These are phyloP conservation scores for Lachnellula occidentalis DNA, from an alignment of 2,329 filamentous ascomycete genomes.

Conservation along the genomic window DNA sequence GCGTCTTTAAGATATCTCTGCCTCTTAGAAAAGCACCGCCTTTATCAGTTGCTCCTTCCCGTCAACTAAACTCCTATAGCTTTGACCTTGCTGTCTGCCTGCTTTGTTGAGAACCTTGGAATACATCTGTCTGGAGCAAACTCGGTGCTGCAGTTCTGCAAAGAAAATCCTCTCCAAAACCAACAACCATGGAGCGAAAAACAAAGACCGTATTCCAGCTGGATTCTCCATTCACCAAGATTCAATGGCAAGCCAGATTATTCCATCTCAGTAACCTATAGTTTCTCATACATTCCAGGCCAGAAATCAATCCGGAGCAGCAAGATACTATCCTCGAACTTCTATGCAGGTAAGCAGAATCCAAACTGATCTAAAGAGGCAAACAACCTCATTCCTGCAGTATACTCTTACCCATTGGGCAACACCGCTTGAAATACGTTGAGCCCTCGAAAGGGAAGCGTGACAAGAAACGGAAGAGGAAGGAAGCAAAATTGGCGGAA, in stretches of 20 bases:
- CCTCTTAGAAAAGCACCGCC: too few relatives aligned
- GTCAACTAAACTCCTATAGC: too few relatives aligned
- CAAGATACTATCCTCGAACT: slow-evolving; percentile 62
- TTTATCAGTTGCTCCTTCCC: too few relatives aligned
- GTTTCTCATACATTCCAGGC: slow-evolving; percentile 42
- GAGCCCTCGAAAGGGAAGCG: slow-evolving; percentile 57
- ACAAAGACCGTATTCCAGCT: slow-evolving; percentile 56
- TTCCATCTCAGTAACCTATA: neutral
- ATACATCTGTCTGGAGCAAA: neutral
- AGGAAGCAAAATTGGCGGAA: slow-evolving; percentile 26
- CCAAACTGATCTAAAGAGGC: neutral
- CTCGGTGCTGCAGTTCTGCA: neutral
- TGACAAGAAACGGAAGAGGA: slow-evolving; percentile 47
- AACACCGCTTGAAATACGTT: slow-evolving; percentile 50
- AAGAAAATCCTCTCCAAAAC: neutral
- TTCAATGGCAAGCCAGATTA: slow-evolving; percentile 47
- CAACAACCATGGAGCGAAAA: slow-evolving; percentile 44
- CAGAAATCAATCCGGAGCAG: slow-evolving; percentile 49
- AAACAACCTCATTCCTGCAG: slow-evolving; percentile 35
- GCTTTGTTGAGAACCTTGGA: too few relatives aligned
- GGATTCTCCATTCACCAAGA: slow-evolving; percentile 57
- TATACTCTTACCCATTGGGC: slow-evolving; percentile 57
- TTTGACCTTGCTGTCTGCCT: too few relatives aligned
- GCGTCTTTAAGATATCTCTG: too few relatives aligned
- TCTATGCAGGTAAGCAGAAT: slow-evolving; percentile 53